These are phyloP conservation scores for Aspergillus coremiiformis DNA, from an alignment of 495 filamentous ascomycete genomes.

Conservation along the genomic window DNA sequence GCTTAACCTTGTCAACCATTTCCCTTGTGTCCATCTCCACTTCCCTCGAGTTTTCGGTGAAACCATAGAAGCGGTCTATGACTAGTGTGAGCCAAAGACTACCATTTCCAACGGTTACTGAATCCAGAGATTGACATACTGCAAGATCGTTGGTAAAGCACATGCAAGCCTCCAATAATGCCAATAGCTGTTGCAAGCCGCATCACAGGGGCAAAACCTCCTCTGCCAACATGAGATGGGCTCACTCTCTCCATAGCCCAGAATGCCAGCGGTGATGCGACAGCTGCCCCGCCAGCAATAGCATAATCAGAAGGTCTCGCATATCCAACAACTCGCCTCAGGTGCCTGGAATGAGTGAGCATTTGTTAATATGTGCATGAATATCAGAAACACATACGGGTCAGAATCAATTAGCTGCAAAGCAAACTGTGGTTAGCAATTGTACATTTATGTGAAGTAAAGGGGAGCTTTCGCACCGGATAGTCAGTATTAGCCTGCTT, in stretches of 20 bases:
- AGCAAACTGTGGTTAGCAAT: slow-evolving; percentile 27
- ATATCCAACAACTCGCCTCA: slow-evolving; percentile 82
- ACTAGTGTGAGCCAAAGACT: slow-evolving; percentile 11
- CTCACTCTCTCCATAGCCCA: slow-evolving; percentile 71
- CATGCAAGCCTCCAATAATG: slow-evolving; percentile 64
- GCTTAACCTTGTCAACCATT: slow-evolving; percentile 94
- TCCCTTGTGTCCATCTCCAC: slow-evolving; percentile 94
- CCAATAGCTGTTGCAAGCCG: slow-evolving; percentile 66
- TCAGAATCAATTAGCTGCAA: slow-evolving; percentile 96
- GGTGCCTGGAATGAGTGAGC: slow-evolving; percentile 56
- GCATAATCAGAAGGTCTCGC: slow-evolving; percentile 76
- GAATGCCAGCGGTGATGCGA: slow-evolving; percentile 63
- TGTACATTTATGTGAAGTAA: not conserved
- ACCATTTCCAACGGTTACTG: not conserved
- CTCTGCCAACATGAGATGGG: slow-evolving; percentile 71
- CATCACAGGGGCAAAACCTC: slow-evolving; percentile 76
- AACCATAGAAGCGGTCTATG: slow-evolving; percentile 78
- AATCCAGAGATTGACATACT: slow-evolving; percentile 34
- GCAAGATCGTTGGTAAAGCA: slow-evolving; percentile 68
- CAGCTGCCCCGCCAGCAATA: slow-evolving; percentile 55
- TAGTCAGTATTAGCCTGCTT: slow-evolving; percentile 69
- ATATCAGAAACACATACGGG: slow-evolving; percentile 58
- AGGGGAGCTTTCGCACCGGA: slow-evolving; percentile 51
- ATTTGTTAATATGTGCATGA: slow-evolving; percentile 6
- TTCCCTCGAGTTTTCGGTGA: slow-evolving; percentile 83